phyloP scores from a whole-genome alignment of 2,329 filamentous ascomycete species.

The Seiridium cupressi region DNA sequence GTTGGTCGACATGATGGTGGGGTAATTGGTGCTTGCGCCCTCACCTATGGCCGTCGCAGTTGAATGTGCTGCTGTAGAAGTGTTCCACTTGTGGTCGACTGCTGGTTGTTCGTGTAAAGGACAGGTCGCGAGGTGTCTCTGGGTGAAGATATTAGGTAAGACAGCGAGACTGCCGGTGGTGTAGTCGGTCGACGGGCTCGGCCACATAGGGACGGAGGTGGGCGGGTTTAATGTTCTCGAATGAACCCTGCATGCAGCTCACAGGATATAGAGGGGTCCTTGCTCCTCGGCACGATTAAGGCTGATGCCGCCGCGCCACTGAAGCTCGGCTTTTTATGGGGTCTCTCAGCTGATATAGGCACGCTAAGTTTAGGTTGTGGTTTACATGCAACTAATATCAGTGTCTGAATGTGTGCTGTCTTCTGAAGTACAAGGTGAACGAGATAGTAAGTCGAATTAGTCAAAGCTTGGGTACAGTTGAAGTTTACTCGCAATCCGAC shows the following conservation, averaged over 20 bases:
- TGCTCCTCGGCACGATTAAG: slow-evolving; percentile 1
- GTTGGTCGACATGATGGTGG: not conserved
- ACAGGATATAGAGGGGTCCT: not conserved
- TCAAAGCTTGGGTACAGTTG: too few species aligned
- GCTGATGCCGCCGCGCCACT: not conserved
- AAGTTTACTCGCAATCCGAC: too few species aligned
- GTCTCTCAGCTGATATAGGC: too few species aligned
- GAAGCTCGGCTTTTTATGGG: too few species aligned
- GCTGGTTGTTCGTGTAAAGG: not conserved
- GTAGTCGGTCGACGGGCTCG: not conserved
- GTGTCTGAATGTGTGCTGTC: too few species aligned
- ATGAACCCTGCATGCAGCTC: not conserved
- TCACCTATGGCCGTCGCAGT: not conserved
- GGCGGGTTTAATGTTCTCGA: not conserved
- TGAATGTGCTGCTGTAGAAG: not conserved
- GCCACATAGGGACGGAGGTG: not conserved
- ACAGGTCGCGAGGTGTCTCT: not conserved
- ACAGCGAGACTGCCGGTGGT: not conserved
- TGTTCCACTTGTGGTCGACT: too few species aligned
- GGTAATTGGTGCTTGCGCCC: not conserved
- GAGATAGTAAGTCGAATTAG: too few species aligned
- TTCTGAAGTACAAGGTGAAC: too few species aligned
- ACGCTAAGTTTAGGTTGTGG: too few species aligned
- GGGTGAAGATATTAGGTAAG: not conserved
- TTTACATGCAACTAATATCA: too few species aligned